These are phyloP conservation scores for Metschnikowia lochheadii DNA, from an alignment of 805 yeast species.

Conservation along the genomic window DNA sequence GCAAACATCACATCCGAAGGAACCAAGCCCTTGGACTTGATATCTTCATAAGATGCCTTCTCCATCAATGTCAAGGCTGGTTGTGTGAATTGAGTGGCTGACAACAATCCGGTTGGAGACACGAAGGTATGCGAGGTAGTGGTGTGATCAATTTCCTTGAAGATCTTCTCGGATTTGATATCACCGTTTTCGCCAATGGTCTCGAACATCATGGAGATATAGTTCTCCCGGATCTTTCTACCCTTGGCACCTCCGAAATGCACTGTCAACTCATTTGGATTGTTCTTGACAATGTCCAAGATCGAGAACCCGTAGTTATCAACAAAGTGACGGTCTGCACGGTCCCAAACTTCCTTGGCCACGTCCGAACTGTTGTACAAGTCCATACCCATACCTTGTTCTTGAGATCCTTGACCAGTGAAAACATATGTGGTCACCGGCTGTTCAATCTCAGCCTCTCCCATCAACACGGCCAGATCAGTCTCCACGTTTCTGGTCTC, in stretches of 20 bases:
- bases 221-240: conserved; percentile 89
- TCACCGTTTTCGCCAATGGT: conserved; percentile 82
- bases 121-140: conserved; percentile 84
- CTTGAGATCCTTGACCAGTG: conserved; percentile 99
- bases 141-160: conserved; percentile 80
- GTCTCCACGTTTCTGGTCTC: conserved; percentile 82
- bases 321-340: conserved; percentile 91
- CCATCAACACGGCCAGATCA: conserved; percentile 71
- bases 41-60: conserved; percentile 97
- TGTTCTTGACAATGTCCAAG: conserved; percentile 88
- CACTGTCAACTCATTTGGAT: conserved; percentile 91
- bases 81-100: conserved; percentile 98
- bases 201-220: conserved; percentile 96
- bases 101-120: conserved; percentile 90
- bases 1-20: conserved; percentile 94
- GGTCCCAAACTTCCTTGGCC: conserved; percentile 95
- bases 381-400: conserved; percentile 99
- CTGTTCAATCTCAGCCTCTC: conserved; percentile 99
- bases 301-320: conserved; percentile 96
- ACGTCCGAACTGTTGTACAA: conserved; percentile 85
- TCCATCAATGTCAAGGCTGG: conserved; percentile 99
- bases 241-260: conserved; percentile 99
- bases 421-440: conserved; percentile 95
- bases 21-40: conserved; percentile 91
- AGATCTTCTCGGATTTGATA: conserved; percentile 86